These are phyloP conservation scores for Monascus ruber DNA, from an alignment of 2,329 filamentous ascomycete genomes.

Conservation along the genomic window DNA sequence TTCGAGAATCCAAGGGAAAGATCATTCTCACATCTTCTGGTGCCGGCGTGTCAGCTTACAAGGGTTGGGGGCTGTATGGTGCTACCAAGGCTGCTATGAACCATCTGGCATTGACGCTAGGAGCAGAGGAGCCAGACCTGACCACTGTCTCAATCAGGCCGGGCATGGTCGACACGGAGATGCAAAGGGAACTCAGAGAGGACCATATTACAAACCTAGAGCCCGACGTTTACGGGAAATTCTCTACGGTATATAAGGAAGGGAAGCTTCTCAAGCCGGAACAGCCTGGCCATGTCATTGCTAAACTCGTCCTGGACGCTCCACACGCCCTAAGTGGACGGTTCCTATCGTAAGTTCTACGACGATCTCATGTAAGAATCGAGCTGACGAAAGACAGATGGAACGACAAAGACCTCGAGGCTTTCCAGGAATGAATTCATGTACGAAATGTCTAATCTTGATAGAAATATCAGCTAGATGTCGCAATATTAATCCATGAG, in stretches of 20 bases:
- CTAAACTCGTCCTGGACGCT: conserved; percentile 58
- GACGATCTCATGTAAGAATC: background rate
- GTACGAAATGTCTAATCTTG: conserved; percentile 6
- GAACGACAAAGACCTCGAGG: conserved; percentile 32
- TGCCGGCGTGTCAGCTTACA: conserved; percentile 19
- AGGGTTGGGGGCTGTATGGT: conserved; percentile 26
- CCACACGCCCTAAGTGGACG: conserved; percentile 60
- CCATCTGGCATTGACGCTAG: conserved; percentile 18
- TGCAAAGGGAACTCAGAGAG: conserved; percentile 56
- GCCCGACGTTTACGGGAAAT: conserved; percentile 48
- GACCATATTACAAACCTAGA: conserved; percentile 54
- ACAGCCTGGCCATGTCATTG: conserved; percentile 77
- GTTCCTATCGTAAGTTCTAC: conserved; percentile 42
- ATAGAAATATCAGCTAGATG: conserved; percentile 11
- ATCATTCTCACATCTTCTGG: conserved; percentile 28
- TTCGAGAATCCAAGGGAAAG: conserved; percentile 22
- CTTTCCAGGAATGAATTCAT: conserved; percentile 28
- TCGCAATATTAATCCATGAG: background rate
- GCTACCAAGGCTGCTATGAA: conserved; percentile 27
- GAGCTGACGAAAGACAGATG: conserved; percentile 28
- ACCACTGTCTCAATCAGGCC: conserved; percentile 19
- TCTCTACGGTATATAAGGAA: conserved; percentile 56
- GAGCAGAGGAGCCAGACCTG: conserved; percentile 17
- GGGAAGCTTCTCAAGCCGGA: conserved; percentile 70
- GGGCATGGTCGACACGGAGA: conserved; percentile 25